Evolutionary conservation across 192 early-diverging fungal species (phyloP).

Genomic region (Thamnidium elegans): DNA sequence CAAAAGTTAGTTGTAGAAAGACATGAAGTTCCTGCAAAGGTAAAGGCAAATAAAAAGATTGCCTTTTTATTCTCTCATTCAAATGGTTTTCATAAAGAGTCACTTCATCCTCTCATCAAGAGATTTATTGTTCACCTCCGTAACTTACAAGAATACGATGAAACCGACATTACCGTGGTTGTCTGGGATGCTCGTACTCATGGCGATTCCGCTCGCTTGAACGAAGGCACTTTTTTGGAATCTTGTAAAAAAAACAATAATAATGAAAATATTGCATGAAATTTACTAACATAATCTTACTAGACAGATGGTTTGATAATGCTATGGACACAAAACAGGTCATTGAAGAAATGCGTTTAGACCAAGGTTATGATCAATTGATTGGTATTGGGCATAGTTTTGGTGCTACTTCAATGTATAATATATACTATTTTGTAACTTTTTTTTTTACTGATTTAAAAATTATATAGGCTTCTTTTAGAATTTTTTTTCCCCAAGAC

Average conservation of each 20-base stretch:
- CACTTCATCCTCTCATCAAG: conserved; percentile 51
- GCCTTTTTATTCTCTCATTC: conserved; percentile 55
- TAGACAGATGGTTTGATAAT: conserved; percentile 53
- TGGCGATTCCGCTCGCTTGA: conserved; percentile 55
- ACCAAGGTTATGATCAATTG: conserved; percentile 26
- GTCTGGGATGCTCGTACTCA: conserved; percentile 55
- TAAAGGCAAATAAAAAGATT: neutral
- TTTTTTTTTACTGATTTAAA: neutral
- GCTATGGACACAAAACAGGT: conserved; percentile 49
- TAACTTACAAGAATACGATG: neutral
- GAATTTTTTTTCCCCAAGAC: conserved; percentile 18
- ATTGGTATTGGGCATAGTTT: conserved; percentile 62
- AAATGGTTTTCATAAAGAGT: conserved; percentile 59
- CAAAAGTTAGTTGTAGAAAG: conserved; percentile 21
- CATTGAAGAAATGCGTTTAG: conserved; percentile 37
- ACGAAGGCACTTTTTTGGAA: conserved; percentile 29
- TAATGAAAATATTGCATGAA: neutral
- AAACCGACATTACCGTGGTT: conserved; percentile 38
- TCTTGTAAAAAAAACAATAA: neutral
- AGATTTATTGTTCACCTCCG: conserved; percentile 25
- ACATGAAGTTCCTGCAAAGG: conserved; percentile 17
- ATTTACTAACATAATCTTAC: neutral
- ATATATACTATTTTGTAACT: neutral
- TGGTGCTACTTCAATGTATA: conserved; percentile 36
- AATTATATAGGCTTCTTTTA: conserved; percentile 14